phyloP scores from a whole-genome alignment of 2,329 filamentous ascomycete species.

The Pseudogymnoascus sp. region DNA sequence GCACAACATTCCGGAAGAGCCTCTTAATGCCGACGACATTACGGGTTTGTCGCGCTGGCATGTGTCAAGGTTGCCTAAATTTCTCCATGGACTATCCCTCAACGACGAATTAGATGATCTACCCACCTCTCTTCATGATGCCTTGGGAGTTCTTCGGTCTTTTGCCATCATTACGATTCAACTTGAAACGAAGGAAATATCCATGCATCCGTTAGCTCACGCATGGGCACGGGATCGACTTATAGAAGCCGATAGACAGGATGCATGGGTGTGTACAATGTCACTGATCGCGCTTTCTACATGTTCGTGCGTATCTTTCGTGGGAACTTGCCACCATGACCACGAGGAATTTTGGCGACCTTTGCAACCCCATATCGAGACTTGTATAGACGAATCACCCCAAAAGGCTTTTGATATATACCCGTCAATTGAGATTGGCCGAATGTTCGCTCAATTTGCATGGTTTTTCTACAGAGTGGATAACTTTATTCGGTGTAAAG shows the following conservation, averaged over 20 bases:
- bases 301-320: neutral
- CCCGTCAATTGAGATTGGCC: neutral
- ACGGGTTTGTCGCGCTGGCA: neutral
- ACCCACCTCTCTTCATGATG: neutral
- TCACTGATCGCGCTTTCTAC: neutral
- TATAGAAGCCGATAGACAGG: neutral
- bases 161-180: constrained; percentile 17
- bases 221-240: constrained; percentile 21
- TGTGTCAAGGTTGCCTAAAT: neutral
- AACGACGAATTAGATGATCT: neutral
- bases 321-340: neutral
- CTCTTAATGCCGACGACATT: neutral
- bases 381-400: neutral
- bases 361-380: neutral
- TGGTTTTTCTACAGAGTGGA: neutral
- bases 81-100: neutral
- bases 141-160: constrained; percentile 10
- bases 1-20: neutral
- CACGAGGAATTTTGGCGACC: neutral
- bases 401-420: neutral
- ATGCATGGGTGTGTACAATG: neutral
- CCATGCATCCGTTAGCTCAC: constrained; percentile 22
- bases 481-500: neutral
- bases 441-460: neutral
- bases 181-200: constrained; percentile 12